Evolutionary conservation across 2,329 filamentous ascomycete genomes (phyloP).

Genomic region (Epichloe amarillans): DNA sequence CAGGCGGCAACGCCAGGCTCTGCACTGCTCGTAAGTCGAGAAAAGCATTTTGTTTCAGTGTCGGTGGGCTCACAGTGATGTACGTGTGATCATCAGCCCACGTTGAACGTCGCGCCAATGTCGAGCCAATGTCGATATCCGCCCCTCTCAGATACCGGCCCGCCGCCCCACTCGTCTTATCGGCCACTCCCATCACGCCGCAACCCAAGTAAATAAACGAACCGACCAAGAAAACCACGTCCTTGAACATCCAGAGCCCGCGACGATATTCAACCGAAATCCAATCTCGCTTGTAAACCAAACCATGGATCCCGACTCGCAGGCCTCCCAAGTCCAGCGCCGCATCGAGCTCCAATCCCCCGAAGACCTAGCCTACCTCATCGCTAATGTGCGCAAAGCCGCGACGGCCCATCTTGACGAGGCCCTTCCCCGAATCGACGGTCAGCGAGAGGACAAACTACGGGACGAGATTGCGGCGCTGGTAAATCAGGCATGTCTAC

Average conservation of each 20-base stretch:
- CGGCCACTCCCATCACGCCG: too few relatives aligned
- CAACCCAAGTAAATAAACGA: neutral
- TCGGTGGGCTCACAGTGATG: too few relatives aligned
- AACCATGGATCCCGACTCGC: slow-evolving; percentile 22
- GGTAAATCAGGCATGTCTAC: slow-evolving; percentile 37
- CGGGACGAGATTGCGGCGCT: slow-evolving; percentile 45
- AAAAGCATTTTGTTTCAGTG: too few relatives aligned
- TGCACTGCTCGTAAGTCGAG: too few relatives aligned
- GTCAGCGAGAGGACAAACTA: slow-evolving; percentile 39
- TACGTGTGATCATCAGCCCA: too few relatives aligned
- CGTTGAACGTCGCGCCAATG: too few relatives aligned
- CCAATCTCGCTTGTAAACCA: neutral
- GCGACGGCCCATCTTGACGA: slow-evolving; percentile 54
- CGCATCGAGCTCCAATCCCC: slow-evolving; percentile 71
- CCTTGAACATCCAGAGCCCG: neutral
- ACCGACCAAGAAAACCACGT: neutral
- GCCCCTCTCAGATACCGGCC: too few relatives aligned
- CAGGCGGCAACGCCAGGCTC: too few relatives aligned
- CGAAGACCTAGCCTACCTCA: slow-evolving; percentile 57
- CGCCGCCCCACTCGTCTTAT: too few relatives aligned
- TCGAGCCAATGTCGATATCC: too few relatives aligned
- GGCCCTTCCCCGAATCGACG: slow-evolving; percentile 52
- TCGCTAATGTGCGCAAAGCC: slow-evolving; percentile 54
- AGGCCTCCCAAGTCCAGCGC: slow-evolving; percentile 39
- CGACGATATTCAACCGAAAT: too few relatives aligned